Evolutionary conservation across 2,329 filamentous ascomycete genomes (phyloP).

Genomic region (Graphilbum fragrans): DNA sequence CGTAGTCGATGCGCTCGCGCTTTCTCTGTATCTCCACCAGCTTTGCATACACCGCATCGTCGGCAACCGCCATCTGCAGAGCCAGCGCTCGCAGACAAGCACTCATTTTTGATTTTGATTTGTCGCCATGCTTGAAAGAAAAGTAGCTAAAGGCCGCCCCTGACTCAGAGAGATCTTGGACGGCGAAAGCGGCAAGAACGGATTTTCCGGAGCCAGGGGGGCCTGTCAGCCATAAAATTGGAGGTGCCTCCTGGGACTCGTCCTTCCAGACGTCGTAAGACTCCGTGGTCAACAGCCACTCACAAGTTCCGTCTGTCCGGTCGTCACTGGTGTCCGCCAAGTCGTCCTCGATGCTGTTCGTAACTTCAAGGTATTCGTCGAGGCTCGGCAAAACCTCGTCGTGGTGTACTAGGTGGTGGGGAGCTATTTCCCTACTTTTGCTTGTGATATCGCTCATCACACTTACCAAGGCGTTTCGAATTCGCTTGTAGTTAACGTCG

Average conservation of each 20-base stretch:
- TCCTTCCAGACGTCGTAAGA: slow-evolving; percentile 11
- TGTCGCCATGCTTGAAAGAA: slow-evolving; percentile 21
- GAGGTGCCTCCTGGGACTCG: not conserved
- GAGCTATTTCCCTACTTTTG: not conserved
- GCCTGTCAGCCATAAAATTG: slow-evolving; percentile 18
- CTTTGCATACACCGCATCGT: slow-evolving; percentile 7
- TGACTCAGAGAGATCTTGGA: slow-evolving; percentile 12
- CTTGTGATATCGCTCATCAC: slow-evolving; percentile 7
- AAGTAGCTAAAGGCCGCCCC: slow-evolving; percentile 16
- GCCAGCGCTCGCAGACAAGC: slow-evolving; percentile 17
- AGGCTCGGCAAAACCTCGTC: slow-evolving; percentile 2
- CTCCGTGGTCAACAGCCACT: slow-evolving; percentile 11
- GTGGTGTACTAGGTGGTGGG: not conserved
- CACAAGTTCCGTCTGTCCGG: slow-evolving; percentile 11
- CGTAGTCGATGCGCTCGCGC: slow-evolving; percentile 10
- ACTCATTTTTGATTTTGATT: slow-evolving; percentile 13
- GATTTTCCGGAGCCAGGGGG: slow-evolving; percentile 21
- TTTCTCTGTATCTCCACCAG: slow-evolving; percentile 12
- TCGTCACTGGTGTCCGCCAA: slow-evolving; percentile 6
- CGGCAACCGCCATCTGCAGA: slow-evolving; percentile 19
- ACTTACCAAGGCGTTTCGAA: slow-evolving; percentile 13
- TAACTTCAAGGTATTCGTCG: slow-evolving; percentile 7
- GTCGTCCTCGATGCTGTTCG: slow-evolving; percentile 10
- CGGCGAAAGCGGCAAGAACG: slow-evolving; percentile 15
- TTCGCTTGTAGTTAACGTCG: slow-evolving; percentile 14